Conservation (phyloP, 345 rosid species). For the Turnera subulata region DNA sequence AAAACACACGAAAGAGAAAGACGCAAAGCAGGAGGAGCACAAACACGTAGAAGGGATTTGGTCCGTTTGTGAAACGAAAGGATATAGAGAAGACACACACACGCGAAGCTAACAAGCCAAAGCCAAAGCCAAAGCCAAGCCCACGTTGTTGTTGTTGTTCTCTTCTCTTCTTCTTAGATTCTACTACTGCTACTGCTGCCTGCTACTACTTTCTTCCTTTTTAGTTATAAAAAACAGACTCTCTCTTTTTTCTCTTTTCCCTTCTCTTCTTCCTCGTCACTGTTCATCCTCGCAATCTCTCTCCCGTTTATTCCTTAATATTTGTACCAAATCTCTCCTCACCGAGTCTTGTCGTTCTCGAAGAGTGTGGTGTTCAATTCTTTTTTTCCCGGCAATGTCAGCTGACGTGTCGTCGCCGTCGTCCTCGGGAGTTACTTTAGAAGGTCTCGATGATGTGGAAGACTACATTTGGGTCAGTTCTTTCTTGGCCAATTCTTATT, state of each 20-base stretch:
- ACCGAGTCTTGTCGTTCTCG: too few relatives aligned
- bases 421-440: constrained; percentile 34
- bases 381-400: constrained; percentile 37
- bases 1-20: too few relatives aligned
- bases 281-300: too few relatives aligned
- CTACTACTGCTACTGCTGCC: neutral
- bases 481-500: neutral
- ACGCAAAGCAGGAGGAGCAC: too few relatives aligned
- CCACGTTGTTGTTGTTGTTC: constrained; percentile 19
- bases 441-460: constrained; percentile 61
- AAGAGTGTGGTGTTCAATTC: neutral
- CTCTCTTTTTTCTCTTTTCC: neutral
- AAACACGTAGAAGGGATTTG: constrained; percentile 44
- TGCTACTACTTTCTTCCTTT: too few relatives aligned
- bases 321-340: too few relatives aligned
- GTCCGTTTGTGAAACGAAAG: constrained; percentile 50
- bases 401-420: constrained; percentile 37
- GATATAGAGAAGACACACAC: constrained; percentile 27
- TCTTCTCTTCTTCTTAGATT: constrained; percentile 4
- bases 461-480: constrained; percentile 51
- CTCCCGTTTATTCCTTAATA: neutral
- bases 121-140: neutral
- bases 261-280: neutral
- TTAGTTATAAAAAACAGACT: too few relatives aligned
- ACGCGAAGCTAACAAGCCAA: neutral